Conservation (phyloP, 176 grass and related monocot species). For the Eremochloa ophiuroides region DNA sequence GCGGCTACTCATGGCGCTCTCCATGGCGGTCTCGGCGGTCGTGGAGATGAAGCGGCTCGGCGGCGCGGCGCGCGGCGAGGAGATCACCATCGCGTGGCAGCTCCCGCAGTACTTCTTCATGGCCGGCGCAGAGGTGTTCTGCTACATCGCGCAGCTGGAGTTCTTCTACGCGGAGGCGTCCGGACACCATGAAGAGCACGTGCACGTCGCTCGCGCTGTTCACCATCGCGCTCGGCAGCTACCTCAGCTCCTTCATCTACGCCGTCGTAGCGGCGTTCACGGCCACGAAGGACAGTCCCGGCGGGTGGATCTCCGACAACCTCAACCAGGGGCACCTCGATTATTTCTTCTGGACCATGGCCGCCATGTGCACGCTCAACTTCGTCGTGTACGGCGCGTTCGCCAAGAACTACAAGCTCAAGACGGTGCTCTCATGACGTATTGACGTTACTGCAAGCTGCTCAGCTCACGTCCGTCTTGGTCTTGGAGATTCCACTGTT, state of each 20-base stretch:
- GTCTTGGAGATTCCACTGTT: background rate
- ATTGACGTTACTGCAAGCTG: background rate
- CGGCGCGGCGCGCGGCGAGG: slow-evolving; percentile 6
- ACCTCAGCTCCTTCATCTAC: slow-evolving; percentile 72
- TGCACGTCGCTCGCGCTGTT: slow-evolving; percentile 71
- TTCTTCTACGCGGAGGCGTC: slow-evolving; percentile 77
- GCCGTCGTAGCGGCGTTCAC: slow-evolving; percentile 45
- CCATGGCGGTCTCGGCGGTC: slow-evolving; percentile 48
- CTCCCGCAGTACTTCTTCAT: slow-evolving; percentile 66
- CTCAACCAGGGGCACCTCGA: slow-evolving; percentile 58
- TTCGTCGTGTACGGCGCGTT: slow-evolving; percentile 49
- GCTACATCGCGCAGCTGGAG: slow-evolving; percentile 59
- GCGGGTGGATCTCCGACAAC: slow-evolving; percentile 74
- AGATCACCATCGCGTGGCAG: slow-evolving; percentile 62
- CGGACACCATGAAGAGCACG: slow-evolving; percentile 77
- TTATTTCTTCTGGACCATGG: slow-evolving; percentile 55
- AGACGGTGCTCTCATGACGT: slow-evolving; percentile 51
- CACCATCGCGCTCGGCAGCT: slow-evolving; percentile 61
- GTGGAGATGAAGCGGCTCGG: slow-evolving; percentile 53
- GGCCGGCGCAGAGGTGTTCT: slow-evolving; percentile 62
- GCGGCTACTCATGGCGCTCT: slow-evolving; percentile 47
- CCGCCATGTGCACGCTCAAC: slow-evolving; percentile 47
- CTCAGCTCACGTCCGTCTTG: background rate
- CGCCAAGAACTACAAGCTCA: slow-evolving; percentile 71
- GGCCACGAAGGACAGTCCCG: slow-evolving; percentile 15